Evolutionary conservation across 1,284 basidiomycete genomes (phyloP), one percentile per base, ranked within the genome.

Genomic region (Phylloporus sp.): DNA sequence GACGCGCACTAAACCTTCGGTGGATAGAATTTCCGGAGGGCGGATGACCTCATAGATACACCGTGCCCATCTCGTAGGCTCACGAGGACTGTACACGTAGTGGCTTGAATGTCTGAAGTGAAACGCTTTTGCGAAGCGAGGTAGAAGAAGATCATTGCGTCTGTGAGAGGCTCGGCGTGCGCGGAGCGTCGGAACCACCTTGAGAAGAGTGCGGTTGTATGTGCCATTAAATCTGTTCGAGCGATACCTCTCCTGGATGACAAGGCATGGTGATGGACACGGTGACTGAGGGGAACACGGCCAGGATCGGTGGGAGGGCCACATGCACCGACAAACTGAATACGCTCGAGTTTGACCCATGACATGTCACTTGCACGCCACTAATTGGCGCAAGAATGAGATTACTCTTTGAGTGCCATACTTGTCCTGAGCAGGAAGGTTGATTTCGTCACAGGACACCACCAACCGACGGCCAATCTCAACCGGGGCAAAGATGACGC

Each of bases 301-400:
- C 98, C 98, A 55, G 98, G 97, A 84, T 99, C 98, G n/a, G 98
- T 99, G 1, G 98, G 98, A 29, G 98, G 98, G 78, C 99, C 99
- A 83, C 98, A 99, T 58, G 98, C 98, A 43, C 98, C 98, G 53
- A 99, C 98, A 77, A 99, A 99, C 80, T 99, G 98, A 70, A 99
- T 98, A 32, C 98, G 92, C 81, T 99, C 98, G 66, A 99, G 86
- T 74, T 92, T 94, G 72, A 99, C 96, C 98, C 98, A 99, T 12
- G 96, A 89, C 88, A 97, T 96, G 80, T 99, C 98, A 19, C 88
- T 89, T 4, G 96, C 90, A 35, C 98, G 88, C 94, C 97, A 99
- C 96, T 55, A 99, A 88, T 80, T 99, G 98, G 63, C 98, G 93
- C 72, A 99, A 88, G 86, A 99, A 99, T 2, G 97, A 98, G 74